Conservation (phyloP, 1,284 basidiomycete species). For the Fomitiporia mediterranea region DNA sequence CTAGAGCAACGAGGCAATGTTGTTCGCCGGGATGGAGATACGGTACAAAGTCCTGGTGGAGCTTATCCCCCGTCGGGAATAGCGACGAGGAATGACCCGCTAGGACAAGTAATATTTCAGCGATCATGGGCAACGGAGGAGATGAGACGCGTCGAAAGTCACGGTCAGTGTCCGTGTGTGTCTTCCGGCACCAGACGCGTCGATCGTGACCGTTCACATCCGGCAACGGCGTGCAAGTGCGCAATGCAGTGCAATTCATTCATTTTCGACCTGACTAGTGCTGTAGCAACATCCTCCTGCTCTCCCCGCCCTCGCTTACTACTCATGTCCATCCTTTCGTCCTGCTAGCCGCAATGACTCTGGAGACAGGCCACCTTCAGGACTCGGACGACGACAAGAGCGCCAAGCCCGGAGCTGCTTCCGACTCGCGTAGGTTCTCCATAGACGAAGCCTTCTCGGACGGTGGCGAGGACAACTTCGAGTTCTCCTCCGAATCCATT, state of each 20-base stretch:
- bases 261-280: not conserved
- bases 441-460: conserved; percentile 69
- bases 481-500: conserved; percentile 54
- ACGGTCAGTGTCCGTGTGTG: no score
- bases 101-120: conserved; percentile 79
- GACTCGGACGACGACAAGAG: not conserved
- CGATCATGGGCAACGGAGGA: conserved; percentile 53
- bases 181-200: not conserved
- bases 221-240: not conserved
- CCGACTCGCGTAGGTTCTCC: conserved; percentile 30
- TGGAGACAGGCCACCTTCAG: not conserved
- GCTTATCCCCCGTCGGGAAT: conserved; percentile 52
- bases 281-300: not conserved
- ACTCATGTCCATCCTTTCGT: not conserved
- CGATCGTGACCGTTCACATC: not conserved
- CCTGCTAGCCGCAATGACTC: not conserved
- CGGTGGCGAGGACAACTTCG: conserved; percentile 46
- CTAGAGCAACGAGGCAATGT: conserved; percentile 72
- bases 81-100: conserved; percentile 81
- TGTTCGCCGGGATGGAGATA: conserved; percentile 85
- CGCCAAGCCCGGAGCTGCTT: not conserved
- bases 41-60: conserved; percentile 62
- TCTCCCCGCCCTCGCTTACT: not conserved
- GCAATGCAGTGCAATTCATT: no score
- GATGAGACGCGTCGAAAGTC: not conserved